A percentile compares a stretch with the other conserved stretches of the same genome.
These are phyloP conservation scores for Erodium maritimum DNA, from an alignment of 345 rosid species.

Conservation along the genomic window DNA sequence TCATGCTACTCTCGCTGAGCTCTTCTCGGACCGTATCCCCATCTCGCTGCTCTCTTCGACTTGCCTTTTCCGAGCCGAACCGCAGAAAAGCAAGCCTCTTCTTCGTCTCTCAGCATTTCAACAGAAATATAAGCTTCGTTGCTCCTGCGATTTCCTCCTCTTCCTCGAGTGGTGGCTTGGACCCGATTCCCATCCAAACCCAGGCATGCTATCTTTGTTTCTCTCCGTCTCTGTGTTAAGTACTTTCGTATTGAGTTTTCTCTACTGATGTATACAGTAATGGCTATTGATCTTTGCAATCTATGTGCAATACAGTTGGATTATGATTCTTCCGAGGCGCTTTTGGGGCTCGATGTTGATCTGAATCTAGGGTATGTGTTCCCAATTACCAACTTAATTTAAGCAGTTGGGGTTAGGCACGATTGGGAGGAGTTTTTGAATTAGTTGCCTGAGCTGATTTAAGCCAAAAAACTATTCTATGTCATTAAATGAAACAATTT, in stretches of 20 bases:
- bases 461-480: not conserved
- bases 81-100: not conserved
- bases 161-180: constrained; percentile 1
- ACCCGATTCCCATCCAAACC: not conserved
- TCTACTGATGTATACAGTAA: not conserved
- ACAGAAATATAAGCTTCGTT: not conserved
- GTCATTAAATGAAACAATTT: not conserved
- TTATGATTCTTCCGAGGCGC: constrained; percentile 75
- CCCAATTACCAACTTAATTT: not conserved
- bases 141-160: not conserved
- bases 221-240: no score
- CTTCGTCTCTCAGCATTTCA: constrained; percentile 1
- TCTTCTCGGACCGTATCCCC: not conserved
- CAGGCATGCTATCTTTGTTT: not conserved
- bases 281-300: not conserved
- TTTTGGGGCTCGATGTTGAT: constrained; percentile 54
- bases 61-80: constrained; percentile 1
- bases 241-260: not conserved
- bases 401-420: not conserved
- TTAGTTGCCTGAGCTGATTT: not conserved
- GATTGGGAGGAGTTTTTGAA: not conserved
- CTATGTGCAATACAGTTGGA: constrained; percentile 33
- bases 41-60: not conserved
- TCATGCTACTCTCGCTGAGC: not conserved
- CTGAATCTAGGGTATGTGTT: constrained; percentile 39